Percentiles rank a stretch among this genome's conserved stretches.
Conservation (phyloP, 192 early-diverging fungal genomes). For the Spizellomyces sp. region DNA sequence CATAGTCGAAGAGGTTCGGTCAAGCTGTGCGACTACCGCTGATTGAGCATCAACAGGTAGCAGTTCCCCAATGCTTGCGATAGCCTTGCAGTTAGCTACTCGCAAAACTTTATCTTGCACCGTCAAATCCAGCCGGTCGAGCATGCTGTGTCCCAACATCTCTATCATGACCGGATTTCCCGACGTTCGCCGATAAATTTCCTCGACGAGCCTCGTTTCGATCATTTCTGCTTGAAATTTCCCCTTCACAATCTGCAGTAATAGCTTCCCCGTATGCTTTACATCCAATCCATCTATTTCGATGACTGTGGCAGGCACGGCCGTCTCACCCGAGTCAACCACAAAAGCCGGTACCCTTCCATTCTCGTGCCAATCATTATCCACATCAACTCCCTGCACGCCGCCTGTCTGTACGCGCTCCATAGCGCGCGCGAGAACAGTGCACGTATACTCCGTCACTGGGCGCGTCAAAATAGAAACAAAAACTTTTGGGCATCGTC, state of each 20-base stretch:
- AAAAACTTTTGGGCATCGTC: too few relatives aligned
- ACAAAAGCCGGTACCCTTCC: background rate
- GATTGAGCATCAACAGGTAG: too few relatives aligned
- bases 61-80: too few relatives aligned
- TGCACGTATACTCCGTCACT: background rate
- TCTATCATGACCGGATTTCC: constrained; percentile 19
- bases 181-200: constrained; percentile 10
- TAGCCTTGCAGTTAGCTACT: too few relatives aligned
- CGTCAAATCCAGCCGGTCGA: too few relatives aligned
- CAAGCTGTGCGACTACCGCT: too few relatives aligned
- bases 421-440: background rate
- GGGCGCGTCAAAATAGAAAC: background rate
- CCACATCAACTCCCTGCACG: background rate
- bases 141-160: constrained; percentile 1
- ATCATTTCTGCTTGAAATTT: background rate
- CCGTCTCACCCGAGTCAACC: background rate
- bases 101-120: too few relatives aligned
- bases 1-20: background rate
- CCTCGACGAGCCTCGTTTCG: constrained; percentile 2
- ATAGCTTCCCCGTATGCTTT: constrained; percentile 2
- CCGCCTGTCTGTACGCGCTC: background rate
- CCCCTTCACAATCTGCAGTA: background rate
- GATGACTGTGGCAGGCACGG: constrained; percentile 1
- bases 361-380: background rate
- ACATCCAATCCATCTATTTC: background rate